Evolutionary conservation across 2,329 filamentous ascomycete genomes (phyloP).

Genomic region (Microsporum canis): DNA sequence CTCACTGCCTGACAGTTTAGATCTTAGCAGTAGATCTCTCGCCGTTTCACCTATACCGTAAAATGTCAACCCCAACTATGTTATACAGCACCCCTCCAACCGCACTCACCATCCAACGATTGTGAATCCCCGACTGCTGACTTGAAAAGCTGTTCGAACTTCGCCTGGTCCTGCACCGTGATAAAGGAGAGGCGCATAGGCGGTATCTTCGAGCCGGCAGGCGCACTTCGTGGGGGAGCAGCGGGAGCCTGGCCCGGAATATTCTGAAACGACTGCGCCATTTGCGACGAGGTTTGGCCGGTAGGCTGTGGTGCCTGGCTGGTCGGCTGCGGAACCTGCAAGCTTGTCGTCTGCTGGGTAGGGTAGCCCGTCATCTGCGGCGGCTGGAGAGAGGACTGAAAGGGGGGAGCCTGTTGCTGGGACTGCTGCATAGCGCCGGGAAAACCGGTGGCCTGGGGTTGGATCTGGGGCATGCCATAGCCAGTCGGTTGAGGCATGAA

Average conservation of each 20-base stretch:
- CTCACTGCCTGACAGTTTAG: conserved; percentile 74
- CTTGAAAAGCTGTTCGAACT: conserved; percentile 96
- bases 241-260: conserved; percentile 42
- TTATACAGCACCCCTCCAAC: neutral
- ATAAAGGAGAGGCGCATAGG: conserved; percentile 94
- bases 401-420: conserved; percentile 31
- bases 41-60: conserved; percentile 58
- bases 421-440: conserved; percentile 25
- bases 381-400: conserved; percentile 1
- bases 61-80: neutral
- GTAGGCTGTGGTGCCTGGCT: conserved; percentile 4
- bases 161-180: conserved; percentile 84
- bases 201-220: conserved; percentile 64
- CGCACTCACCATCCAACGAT: conserved; percentile 58
- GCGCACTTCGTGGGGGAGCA: conserved; percentile 52
- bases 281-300: conserved; percentile 50
- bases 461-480: conserved; percentile 42
- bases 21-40: conserved; percentile 75
- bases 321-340: neutral
- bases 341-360: conserved; percentile 37
- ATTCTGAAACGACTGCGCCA: conserved; percentile 51
- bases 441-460: conserved; percentile 40
- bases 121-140: conserved; percentile 77
- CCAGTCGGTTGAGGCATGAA: conserved; percentile 56
- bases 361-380: conserved; percentile 46